Evolutionary conservation across 2,329 filamentous ascomycete genomes (phyloP), one percentile per base, ranked within the genome.

Genomic region (Sclerotinia sclerotiorum): DNA sequence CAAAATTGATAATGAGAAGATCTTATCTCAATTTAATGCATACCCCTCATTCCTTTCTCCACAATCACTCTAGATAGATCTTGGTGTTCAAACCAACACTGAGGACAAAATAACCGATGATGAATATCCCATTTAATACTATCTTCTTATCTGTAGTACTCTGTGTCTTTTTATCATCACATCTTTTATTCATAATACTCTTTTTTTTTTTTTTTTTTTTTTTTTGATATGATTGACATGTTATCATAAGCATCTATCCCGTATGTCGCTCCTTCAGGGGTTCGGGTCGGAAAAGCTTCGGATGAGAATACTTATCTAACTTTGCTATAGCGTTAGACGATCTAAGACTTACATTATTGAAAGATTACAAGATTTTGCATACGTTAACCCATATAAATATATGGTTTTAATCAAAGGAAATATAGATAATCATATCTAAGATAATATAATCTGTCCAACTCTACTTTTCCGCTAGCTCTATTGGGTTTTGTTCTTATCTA

Each of bases 241-340:
- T 42, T 56, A 56, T 39, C 27, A 19, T 3, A 11, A 35, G 32
- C 32, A 39, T 17, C 54, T 35, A 35, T 35, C 6, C 35, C 7
- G 35, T 55, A 55, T 21, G 7, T 27, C 55, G n/a, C 13, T 44
- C 39, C 35, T 24, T 49, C 58, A 62, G 58, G 58, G 58, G 44
- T 24, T 44, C 21, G 8, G 3, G 46, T 51, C 60, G 46, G 46
- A 39, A 42, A 39, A 49, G 46, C 27, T 49, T 61, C 44, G 27
- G 27, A 11, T 24, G 48, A 49, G 1, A 39, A 5, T 27, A 61
- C 42, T 21, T 60, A 46, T 60, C 51, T 48, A 48, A 42, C 39
- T 13, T 42, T 42, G 10, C 54, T 39, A 56, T 32, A 6, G 29
- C 19, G 29, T 56, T 42, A 42, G 39, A 5, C 39, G 39, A 42